These are phyloP conservation scores for Saprolegnia diclina DNA, from an alignment of 352 stramenopile genomes.

Conservation along the genomic window DNA sequence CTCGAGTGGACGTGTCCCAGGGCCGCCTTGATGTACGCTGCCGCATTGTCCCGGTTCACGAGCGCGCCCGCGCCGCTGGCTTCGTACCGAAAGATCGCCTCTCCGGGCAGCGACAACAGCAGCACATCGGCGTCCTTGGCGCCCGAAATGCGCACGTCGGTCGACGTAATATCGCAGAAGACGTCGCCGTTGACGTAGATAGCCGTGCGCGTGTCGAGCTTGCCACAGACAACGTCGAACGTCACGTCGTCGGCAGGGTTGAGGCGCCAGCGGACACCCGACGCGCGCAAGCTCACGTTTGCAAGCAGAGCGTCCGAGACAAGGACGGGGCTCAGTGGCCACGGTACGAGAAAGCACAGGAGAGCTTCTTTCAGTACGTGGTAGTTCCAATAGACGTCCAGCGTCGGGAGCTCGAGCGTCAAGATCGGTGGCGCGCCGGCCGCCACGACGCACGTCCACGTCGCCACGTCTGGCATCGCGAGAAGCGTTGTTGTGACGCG, in stretches of 20 bases:
- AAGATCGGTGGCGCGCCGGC: background rate
- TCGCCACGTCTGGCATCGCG: background rate
- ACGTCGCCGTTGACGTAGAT: constrained; percentile 11
- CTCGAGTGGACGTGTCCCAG: background rate
- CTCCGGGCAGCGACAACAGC: background rate
- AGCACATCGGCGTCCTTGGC: background rate
- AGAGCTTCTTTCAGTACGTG: constrained; percentile 13
- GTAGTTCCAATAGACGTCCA: constrained; percentile 15
- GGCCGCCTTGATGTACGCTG: background rate
- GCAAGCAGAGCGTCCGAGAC: background rate
- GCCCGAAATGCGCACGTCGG: background rate
- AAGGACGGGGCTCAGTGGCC: background rate
- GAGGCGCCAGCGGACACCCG: background rate
- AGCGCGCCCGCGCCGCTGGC: constrained; percentile 5
- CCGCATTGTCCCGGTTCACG: background rate
- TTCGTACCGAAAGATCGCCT: constrained; percentile 1
- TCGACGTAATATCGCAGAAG: background rate
- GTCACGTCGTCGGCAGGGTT: background rate
- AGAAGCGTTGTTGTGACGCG: background rate
- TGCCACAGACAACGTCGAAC: background rate
- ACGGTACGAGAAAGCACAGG: background rate
- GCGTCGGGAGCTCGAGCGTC: background rate
- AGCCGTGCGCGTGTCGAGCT: background rate
- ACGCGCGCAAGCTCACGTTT: background rate
- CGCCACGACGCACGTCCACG: background rate